A percentile compares a stretch with the other conserved stretches of the same genome.
These are phyloP conservation scores for Oryza meyeriana DNA, from an alignment of 176 grass and related monocot genomes.

Conservation along the genomic window DNA sequence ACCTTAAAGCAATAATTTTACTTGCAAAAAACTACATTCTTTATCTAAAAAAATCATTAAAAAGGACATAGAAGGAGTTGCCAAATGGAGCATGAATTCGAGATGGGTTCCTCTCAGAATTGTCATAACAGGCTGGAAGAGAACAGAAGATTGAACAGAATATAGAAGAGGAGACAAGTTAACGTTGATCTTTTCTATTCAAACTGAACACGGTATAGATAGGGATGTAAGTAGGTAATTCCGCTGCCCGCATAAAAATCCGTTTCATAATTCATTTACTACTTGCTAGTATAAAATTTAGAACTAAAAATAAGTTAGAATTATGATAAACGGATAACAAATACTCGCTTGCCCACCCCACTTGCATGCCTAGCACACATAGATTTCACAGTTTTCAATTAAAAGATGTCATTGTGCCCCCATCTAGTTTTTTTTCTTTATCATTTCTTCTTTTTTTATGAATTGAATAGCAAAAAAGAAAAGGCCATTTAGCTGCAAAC, in stretches of 20 bases:
- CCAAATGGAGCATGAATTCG: conserved; percentile 21
- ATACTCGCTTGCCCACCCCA: no score
- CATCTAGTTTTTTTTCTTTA: neutral
- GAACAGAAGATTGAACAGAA: neutral
- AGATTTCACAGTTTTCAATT: neutral
- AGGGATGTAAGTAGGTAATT: no score
- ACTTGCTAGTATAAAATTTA: no score
- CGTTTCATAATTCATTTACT: no score
- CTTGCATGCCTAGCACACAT: no score
- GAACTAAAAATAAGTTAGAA: no score
- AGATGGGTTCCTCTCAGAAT: neutral
- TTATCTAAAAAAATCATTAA: neutral
- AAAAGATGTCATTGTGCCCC: neutral
- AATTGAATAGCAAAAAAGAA: neutral
- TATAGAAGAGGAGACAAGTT: neutral
- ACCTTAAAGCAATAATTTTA: conserved; percentile 12
- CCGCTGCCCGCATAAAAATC: no score
- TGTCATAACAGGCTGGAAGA: conserved; percentile 28
- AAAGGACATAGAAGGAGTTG: neutral
- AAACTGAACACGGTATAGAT: neutral
- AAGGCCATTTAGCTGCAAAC: neutral
- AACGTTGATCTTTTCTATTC: conserved; percentile 19
- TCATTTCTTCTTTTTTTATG: neutral
- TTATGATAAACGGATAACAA: no score
- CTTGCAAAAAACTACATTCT: conserved; percentile 6